Base-by-base conservation (phyloP, 2,329 filamentous ascomycete genomes). In the Geosmithia putterillii region DNA sequence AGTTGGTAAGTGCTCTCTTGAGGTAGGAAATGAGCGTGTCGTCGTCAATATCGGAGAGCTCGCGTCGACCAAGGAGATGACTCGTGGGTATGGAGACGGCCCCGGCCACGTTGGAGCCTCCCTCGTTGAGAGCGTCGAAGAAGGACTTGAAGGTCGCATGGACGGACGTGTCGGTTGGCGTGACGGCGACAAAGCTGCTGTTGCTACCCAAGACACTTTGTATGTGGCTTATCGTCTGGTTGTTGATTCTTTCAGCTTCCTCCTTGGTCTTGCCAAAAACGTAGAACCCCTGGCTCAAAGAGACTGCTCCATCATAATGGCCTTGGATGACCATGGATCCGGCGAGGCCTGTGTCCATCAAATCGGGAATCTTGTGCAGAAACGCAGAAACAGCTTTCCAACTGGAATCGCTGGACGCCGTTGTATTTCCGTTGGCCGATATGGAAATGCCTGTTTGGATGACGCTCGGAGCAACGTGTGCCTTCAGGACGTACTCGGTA, bases 31-130 rank as follows among this genome's bases (percentile, higher is more conserved):
- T 43, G 14, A 49, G 17, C 6, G 42, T 42, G 15, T 46, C 37
- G 1, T 36, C 19, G 1, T 40, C 22, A 14, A 47, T 44, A 5
- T 46, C 44, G 8, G 22, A 32, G n/a, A 50, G 45, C 34, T 50
- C 47, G 14, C 41, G 42, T 40, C 48, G 47, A 22, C 48, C 48
- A 15, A 50, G 38, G 1, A 49, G 43, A 10, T 45, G 47, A 44
- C 47, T 50, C 15, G 43, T 43, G 37, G 18, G 7, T 7, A 40
- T 7, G 8, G 38, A 40, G 7, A 40, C 20, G 7, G 21, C n/a
- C 25, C 32, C 19, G 34, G 32, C 19, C 22, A 32, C 20, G 35
- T 34, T 43, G 23, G 23, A 25, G 18, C 17, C 42, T 43, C 42
- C 28, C 4, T 8, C 5, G 19, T 35, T 42, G 6, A 42, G 23